These are phyloP conservation scores for Schrenkiella parvula DNA, from an alignment of 345 rosid species.

Conservation along the genomic window DNA sequence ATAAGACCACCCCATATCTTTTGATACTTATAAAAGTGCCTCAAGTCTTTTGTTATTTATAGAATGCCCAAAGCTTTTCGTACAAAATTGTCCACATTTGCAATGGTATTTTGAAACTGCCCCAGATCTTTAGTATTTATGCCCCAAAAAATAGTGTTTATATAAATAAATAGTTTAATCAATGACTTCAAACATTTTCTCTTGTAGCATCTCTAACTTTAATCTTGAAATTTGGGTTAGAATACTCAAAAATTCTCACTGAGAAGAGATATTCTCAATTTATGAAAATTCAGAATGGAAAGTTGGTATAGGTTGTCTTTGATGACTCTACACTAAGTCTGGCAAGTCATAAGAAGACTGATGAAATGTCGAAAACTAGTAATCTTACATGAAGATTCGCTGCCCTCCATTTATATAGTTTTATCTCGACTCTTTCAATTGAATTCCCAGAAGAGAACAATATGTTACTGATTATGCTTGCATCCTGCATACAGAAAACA, in stretches of 20 bases:
- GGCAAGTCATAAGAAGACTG: constrained; percentile 5
- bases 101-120: background rate
- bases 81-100: background rate
- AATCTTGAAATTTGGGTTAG: background rate
- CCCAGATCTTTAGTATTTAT: background rate
- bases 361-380: background rate
- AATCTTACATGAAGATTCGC: constrained; percentile 19
- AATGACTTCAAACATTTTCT: background rate
- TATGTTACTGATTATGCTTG: background rate
- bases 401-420: constrained; percentile 8
- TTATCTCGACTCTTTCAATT: background rate
- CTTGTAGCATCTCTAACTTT: background rate
- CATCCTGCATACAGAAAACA: constrained; percentile 2
- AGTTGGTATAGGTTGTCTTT: constrained; percentile 13
- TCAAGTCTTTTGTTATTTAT: background rate
- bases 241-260: constrained; percentile 7
- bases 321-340: constrained; percentile 4
- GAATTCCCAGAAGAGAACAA: constrained; percentile 7
- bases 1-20: background rate
- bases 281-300: constrained; percentile 12
- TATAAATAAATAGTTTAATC: background rate
- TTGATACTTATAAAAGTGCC: background rate
- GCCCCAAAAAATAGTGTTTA: background rate
- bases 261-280: background rate
- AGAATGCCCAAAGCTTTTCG: background rate